A percentile compares a stretch with the other conserved stretches of the same genome.
Evolutionary conservation across 768 basidiomycete species (phyloP).

Genomic region (Psilocybe subaeruginosa): DNA sequence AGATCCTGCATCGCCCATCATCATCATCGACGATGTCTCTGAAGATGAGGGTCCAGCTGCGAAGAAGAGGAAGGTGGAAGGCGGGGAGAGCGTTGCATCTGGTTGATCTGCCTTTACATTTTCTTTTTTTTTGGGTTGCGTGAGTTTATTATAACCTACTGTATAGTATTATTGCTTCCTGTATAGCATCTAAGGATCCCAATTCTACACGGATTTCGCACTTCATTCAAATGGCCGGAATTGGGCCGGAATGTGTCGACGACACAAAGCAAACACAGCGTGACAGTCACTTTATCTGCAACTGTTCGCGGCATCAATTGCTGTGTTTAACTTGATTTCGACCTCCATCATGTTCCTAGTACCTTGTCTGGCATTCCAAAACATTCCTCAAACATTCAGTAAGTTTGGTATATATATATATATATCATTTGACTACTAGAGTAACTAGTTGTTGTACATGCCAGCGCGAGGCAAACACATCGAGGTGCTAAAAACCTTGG

Average conservation of each 20-base stretch:
- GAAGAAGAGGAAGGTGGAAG: conserved; percentile 59
- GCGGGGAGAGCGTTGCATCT: conserved; percentile 19
- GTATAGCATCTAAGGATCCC: conserved; percentile 9
- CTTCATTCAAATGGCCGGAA: neutral
- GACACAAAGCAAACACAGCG: neutral
- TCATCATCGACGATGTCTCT: conserved; percentile 68
- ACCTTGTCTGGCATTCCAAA: neutral
- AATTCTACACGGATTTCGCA: neutral
- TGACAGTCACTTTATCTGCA: neutral
- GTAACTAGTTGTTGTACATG: no score
- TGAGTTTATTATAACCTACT: conserved; percentile 16
- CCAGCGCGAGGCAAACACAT: neutral
- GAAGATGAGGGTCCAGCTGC: conserved; percentile 55
- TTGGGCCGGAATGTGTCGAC: neutral
- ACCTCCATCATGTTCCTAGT: no score
- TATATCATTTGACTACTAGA: no score
- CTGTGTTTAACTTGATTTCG: neutral
- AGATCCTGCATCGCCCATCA: conserved; percentile 53
- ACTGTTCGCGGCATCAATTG: neutral
- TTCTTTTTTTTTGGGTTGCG: conserved; percentile 6
- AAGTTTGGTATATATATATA: no score
- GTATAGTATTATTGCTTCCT: conserved; percentile 18
- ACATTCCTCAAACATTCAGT: no score
- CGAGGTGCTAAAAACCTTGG: neutral
- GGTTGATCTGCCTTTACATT: conserved; percentile 13